Evolutionary conservation across 148 eudicot species (phyloP), one percentile per base, ranked within the genome.

Genomic region (Gaultheria prostrata): DNA sequence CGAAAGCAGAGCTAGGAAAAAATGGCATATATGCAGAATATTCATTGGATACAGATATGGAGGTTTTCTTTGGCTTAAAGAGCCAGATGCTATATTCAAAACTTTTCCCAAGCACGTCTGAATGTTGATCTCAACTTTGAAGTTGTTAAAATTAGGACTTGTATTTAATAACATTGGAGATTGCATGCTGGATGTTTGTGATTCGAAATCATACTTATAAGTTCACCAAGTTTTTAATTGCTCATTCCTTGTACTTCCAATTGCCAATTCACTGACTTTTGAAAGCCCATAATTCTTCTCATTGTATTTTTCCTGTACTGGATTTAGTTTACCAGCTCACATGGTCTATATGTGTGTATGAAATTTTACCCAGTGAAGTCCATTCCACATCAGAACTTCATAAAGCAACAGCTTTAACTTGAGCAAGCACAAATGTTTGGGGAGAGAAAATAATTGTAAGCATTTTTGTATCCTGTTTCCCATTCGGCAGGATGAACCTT

Each of bases 401-500:
- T 78, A 30, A 53, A 57, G 14, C 14, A 26, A 28, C 71, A 26
- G 35, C 17, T 70, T 43, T 70, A 70, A 30, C 59, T 49, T 70
- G 46, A 50, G 48, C 63, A 49, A 81, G 76, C 26, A 5, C 63
- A 17, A 32, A 70, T 30, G 24, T 69, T 70, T 69, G 49, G 56
- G 4, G 20, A 71, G 50, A 82, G 83, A 13, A 46, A 57, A 80
- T 80, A n/a, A 49, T 48, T 63, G 32, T 20, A 17, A 15, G 59
- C 57, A 49, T 30, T 51, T 8, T 51, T 79, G 10, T 49, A 49
- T 80, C 39, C 49, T 48, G 14, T 48, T 69, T 81, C 53, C 48
- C 9, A 57, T 5, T 72, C 13, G 81, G 85, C 88, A 88, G 90
- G 86, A 43, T 18, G 45, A 85, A 54, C 56, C 32, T 28, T 89